Evolutionary conservation across 2,329 filamentous ascomycete genomes (phyloP), one percentile per base, ranked within the genome.

Genomic region (Penicillium sp.): DNA sequence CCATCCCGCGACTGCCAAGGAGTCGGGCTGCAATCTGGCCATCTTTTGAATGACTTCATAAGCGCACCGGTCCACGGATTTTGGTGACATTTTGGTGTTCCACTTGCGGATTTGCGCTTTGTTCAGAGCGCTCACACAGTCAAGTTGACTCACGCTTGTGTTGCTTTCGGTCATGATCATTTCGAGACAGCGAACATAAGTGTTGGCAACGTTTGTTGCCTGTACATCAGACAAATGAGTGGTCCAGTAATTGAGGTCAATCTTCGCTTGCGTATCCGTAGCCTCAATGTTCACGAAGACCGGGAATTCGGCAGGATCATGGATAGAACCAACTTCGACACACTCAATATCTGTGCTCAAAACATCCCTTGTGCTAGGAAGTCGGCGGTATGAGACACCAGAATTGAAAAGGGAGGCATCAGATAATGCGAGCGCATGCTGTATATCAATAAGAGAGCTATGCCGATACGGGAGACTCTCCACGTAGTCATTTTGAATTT

Each of bases 291-390:
- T 76, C 45, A 77, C 59, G 12, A 70, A 75, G 0, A 76, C 63
- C 1, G 70, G 68, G 50, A 75, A 74, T 55, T 77, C 74, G 1
- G 73, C 74, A 0, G 74, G 74, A 46, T 77, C 74, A 47, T 76
- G 64, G 29, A 71, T 70, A 3, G 62, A 58, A n/a, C 61, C 60
- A 25, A 61, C 53, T 59, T 74, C 70, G 1, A 64, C 53, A 35
- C 75, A 66, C n/a, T 62, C 56, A 1, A 76, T 65, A 3, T 58
- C 55, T 18, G 56, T 61, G 12, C 57, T 52, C 1, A 49, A 46
- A 1, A 54, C 49, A 8, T 58, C 52, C 11, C 61, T 59, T 0
- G 65, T 56, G 7, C 55, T 41, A 0, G 72, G 69, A 2, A 74
- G 63, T 28, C 66, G 70, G 9, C 73, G 67, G 52, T 75, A 76